Conservation (phyloP, 2,329 filamentous ascomycete genomes). For the Beauveria pseudobassiana region DNA sequence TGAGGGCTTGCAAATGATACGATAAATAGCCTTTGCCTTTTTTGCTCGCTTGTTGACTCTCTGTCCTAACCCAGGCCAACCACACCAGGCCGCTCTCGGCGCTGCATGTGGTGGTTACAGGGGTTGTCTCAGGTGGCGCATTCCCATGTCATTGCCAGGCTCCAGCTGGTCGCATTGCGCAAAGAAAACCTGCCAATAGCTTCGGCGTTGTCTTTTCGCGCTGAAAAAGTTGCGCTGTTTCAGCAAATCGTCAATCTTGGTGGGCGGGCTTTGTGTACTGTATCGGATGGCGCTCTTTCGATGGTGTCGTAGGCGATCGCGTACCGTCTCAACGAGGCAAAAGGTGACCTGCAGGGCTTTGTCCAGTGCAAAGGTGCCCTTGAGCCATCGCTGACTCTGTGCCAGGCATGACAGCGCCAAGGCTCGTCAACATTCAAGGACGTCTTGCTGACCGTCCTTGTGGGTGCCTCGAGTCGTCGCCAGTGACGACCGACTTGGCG, state of each 20-base stretch:
- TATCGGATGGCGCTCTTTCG: neutral
- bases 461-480: neutral
- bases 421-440: neutral
- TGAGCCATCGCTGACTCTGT: neutral
- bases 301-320: neutral
- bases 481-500: neutral
- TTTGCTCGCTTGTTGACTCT: neutral
- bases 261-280: neutral
- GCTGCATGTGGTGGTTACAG: neutral
- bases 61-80: neutral
- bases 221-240: neutral
- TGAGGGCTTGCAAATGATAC: neutral
- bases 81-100: neutral
- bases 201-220: neutral
- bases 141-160: neutral
- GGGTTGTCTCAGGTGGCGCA: neutral
- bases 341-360: conserved; percentile 4
- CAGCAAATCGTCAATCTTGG: neutral
- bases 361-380: neutral
- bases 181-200: neutral
- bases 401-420: neutral
- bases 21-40: neutral
- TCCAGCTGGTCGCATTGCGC: neutral
- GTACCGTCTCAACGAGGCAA: neutral
- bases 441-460: neutral